Percentiles rank a stretch among this genome's conserved stretches.
Conservation (phyloP, 2,329 filamentous ascomycete species). For the Xylaria sp. region DNA sequence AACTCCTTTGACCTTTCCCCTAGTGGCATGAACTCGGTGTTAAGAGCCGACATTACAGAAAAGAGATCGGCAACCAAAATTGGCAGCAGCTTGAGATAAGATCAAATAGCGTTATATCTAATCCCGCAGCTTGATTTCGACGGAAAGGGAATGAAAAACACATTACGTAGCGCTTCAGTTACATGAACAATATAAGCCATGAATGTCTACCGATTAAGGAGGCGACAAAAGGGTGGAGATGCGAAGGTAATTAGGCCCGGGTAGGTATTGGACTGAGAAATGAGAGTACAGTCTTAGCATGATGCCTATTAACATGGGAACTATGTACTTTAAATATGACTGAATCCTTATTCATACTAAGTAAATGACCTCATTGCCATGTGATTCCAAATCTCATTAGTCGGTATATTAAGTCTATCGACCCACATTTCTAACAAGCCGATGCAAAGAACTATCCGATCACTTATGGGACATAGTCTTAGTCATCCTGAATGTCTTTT, state of each 20-base stretch:
- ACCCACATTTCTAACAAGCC: neutral
- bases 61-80: constrained; percentile 20
- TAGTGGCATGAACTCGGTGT: constrained; percentile 12
- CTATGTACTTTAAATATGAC: neutral
- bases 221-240: neutral
- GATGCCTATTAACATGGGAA: constrained; percentile 1
- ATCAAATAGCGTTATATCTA: constrained; percentile 10
- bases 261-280: neutral
- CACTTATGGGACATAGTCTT: neutral
- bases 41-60: constrained; percentile 4
- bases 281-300: neutral
- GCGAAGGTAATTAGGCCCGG: neutral
- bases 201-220: constrained; percentile 1
- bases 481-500: neutral
- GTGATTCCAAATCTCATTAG: neutral
- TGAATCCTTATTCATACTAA: constrained; percentile 13
- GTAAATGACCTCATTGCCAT: neutral
- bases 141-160: neutral
- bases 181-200: neutral
- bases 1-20: constrained; percentile 25
- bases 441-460: neutral
- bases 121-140: neutral
- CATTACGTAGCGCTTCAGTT: too few species aligned
- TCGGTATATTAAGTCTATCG: neutral
- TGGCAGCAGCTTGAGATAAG: neutral